A percentile compares a stretch with the other conserved stretches of the same genome.
These are phyloP conservation scores for Babesia bigemina DNA, from an alignment of 169 alveolate genomes.

Conservation along the genomic window DNA sequence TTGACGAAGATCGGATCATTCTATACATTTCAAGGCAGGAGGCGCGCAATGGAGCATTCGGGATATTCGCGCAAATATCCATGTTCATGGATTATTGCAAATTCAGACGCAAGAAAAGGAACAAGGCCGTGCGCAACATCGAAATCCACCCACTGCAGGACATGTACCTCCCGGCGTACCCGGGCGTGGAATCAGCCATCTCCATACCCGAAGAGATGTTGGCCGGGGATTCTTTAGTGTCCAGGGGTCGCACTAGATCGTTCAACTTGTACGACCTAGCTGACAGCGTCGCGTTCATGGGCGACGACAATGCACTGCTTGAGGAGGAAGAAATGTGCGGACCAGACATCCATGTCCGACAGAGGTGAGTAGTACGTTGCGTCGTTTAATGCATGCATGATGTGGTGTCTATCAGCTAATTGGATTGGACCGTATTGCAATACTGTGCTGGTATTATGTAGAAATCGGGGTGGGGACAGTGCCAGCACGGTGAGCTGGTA, in stretches of 20 bases:
- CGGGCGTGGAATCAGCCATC: conserved; percentile 14
- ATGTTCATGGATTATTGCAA: conserved; percentile 40
- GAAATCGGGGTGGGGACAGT: not conserved
- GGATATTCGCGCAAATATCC: conserved; percentile 61
- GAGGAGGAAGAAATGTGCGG: conserved; percentile 46
- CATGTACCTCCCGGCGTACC: conserved; percentile 16
- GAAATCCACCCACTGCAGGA: conserved; percentile 31
- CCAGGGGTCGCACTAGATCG: conserved; percentile 24
- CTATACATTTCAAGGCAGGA: conserved; percentile 43
- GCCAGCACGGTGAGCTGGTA: no score
- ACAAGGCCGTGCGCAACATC: conserved; percentile 30
- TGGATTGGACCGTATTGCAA: no score
- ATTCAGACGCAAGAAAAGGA: conserved; percentile 14
- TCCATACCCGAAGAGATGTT: conserved; percentile 50
- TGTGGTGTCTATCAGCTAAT: no score
- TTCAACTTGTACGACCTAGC: conserved; percentile 61
- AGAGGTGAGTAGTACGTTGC: conserved; percentile 3
- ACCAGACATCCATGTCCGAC: conserved; percentile 20
- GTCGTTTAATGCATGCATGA: not conserved
- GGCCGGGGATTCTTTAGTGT: conserved; percentile 39
- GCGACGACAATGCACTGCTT: conserved; percentile 41
- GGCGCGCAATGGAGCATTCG: conserved; percentile 45
- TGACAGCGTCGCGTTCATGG: conserved; percentile 60
- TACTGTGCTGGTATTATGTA: not conserved
- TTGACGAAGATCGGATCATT: conserved; percentile 32